These are phyloP conservation scores for Fusarium udum DNA, from an alignment of 2,329 filamentous ascomycete species.

Conservation along the genomic window DNA sequence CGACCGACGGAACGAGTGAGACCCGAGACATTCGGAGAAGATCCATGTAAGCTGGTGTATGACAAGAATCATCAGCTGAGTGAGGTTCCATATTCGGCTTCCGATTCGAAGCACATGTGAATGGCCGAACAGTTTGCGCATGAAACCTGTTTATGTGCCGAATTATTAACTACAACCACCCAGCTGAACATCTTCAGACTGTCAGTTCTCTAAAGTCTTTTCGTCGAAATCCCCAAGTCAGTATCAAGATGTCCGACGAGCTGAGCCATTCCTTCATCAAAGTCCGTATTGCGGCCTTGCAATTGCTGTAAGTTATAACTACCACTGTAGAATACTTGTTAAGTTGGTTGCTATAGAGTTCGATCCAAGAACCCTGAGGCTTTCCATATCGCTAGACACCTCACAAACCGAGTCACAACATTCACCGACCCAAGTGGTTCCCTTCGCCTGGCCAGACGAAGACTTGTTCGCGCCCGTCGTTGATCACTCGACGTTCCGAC, in stretches of 20 bases:
- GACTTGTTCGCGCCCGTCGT: slow-evolving; percentile 37
- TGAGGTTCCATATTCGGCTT: slow-evolving; percentile 18
- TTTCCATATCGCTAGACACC: slow-evolving; percentile 33
- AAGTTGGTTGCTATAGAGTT: slow-evolving; percentile 7
- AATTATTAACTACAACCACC: not conserved
- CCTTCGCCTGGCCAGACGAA: slow-evolving; percentile 36
- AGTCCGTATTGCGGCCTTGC: slow-evolving; percentile 59
- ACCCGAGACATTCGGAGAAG: not conserved
- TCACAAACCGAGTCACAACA: slow-evolving; percentile 38
- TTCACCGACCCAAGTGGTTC: slow-evolving; percentile 29
- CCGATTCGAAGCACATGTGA: not conserved
- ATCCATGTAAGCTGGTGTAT: slow-evolving; percentile 6
- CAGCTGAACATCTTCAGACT: not conserved
- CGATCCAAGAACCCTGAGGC: slow-evolving; percentile 3
- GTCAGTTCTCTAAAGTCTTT: not conserved
- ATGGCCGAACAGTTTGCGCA: not conserved
- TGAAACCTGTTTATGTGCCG: not conserved
- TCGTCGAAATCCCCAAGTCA: not conserved
- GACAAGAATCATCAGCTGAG: slow-evolving; percentile 20
- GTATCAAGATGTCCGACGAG: slow-evolving; percentile 50
- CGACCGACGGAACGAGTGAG: not conserved
- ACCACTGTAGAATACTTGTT: not conserved
- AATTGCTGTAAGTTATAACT: slow-evolving; percentile 56
- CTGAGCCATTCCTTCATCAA: slow-evolving; percentile 55
- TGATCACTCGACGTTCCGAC: not conserved